Percentiles rank a stretch among this genome's conserved stretches.
Conservation (phyloP, 2,329 filamentous ascomycete species). For the Colletotrichum spaethianum region DNA sequence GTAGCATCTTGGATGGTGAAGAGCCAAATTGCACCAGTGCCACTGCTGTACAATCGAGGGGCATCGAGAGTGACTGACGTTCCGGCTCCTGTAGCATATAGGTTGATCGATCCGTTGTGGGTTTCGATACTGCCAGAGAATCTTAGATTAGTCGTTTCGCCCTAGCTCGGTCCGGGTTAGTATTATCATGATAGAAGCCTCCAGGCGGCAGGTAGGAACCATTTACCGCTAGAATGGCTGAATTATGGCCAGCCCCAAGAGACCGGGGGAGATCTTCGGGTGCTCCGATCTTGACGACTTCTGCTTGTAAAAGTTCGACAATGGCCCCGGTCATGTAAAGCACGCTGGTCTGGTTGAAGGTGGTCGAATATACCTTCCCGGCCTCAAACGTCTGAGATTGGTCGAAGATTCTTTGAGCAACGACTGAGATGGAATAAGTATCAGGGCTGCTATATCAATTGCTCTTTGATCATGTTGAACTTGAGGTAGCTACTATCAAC, state of each 20-base stretch:
- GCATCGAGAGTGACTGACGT: neutral
- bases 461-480: too few species aligned
- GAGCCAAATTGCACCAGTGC: conserved; percentile 12
- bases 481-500: neutral
- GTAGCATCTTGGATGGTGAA: neutral
- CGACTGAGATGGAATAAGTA: neutral
- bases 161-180: neutral
- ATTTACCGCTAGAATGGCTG: conserved; percentile 12
- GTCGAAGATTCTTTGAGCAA: conserved; percentile 12
- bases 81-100: conserved; percentile 9
- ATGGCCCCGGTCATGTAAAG: conserved; percentile 20
- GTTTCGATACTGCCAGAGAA: conserved; percentile 20
- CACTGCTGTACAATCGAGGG: conserved; percentile 19
- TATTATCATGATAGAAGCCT: too few species aligned
- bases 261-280: conserved; percentile 8
- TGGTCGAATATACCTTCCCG: neutral
- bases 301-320: neutral
- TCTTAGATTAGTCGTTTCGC: neutral
- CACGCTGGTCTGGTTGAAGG: conserved; percentile 9
- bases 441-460: too few species aligned
- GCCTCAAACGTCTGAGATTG: neutral
- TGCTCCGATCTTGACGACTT: conserved; percentile 2
- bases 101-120: conserved; percentile 21
- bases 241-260: conserved; percentile 1
- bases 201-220: too few species aligned